Base-by-base conservation (phyloP, 1,284 basidiomycete genomes). In the Marasmius fiardii region DNA sequence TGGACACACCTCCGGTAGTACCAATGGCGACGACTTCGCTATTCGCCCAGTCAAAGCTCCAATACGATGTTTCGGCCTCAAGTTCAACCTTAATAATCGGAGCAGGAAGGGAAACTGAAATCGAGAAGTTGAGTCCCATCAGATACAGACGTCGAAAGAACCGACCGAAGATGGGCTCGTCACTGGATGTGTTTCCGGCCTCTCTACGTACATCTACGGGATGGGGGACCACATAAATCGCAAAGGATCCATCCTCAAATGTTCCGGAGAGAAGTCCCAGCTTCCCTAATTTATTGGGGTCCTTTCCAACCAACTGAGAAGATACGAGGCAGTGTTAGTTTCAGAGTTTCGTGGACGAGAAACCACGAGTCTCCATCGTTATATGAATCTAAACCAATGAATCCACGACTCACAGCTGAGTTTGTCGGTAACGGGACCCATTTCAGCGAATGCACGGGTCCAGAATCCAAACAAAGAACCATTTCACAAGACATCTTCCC, bases 401-500 rank as follows among this genome's bases (percentile, higher is more conserved):
- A 31, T 10, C 28, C 28, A 31, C 28, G 10, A 47, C 37, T 34
- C 24, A 75, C 71, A 41, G 66, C 54, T 64, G 93, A 91, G 64
- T 92, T 82, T 18, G 86, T 81, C 0, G 92, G 92, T 35, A 92
- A 67, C 3, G 93, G 94, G 71, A 93, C 95, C 93, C 94, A 97
- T 69, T 88, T 91, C 16, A 94, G 65, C 52, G 91, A 86, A 60
- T 85, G 80, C 3, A 85, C 89, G 3, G 88, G 80, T 0, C 92
- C 91, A 24, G 79, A 78, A 18, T 93, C 85, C 4, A 92, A 61
- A 61, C 92, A 94, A 0, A 96, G 63, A 5, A 91, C 82, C 74
- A 92, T 75, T 63, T 89, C 90, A 61, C 90, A 91, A 12, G 66
- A 71, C 73, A 88, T 78, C 54, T 74, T 67, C 0, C 81, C 81